A percentile compares a stretch with the other conserved stretches of the same genome.
These are phyloP conservation scores for Karstenula rhodostoma DNA, from an alignment of 2,329 filamentous ascomycete species.

Conservation along the genomic window DNA sequence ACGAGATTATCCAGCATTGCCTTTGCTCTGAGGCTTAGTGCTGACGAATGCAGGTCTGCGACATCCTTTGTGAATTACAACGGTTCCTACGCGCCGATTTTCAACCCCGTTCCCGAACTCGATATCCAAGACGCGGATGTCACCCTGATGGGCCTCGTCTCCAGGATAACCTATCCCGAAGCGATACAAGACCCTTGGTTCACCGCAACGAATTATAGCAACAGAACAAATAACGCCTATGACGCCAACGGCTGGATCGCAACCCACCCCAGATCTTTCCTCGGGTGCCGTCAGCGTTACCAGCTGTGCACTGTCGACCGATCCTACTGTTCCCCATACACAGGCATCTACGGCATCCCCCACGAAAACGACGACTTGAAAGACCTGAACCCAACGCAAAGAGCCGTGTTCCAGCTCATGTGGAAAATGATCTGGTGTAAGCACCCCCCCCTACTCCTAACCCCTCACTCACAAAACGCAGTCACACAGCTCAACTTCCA, in stretches of 20 bases:
- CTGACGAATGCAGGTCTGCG: slow-evolving; percentile 1
- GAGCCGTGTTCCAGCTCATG: slow-evolving; percentile 16
- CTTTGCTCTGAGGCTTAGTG: neutral
- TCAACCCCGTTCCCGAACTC: slow-evolving; percentile 19
- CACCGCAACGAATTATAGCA: slow-evolving; percentile 7
- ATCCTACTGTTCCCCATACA: slow-evolving; percentile 17
- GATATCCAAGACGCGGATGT: slow-evolving; percentile 12
- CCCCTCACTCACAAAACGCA: neutral
- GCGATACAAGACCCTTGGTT: slow-evolving; percentile 21
- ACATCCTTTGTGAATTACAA: slow-evolving; percentile 13
- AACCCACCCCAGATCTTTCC: slow-evolving; percentile 17
- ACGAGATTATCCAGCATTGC: neutral
- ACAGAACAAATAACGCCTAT: neutral
- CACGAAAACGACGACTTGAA: neutral
- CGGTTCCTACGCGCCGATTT: slow-evolving; percentile 6
- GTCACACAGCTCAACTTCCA: slow-evolving; percentile 20
- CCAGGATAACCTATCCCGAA: slow-evolving; percentile 12
- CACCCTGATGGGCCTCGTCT: slow-evolving; percentile 15
- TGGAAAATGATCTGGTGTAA: slow-evolving; percentile 21
- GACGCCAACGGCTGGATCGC: neutral
- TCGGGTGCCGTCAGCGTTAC: slow-evolving; percentile 22
- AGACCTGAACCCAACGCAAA: slow-evolving; percentile 14
- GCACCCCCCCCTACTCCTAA: neutral
- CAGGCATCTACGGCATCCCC: slow-evolving; percentile 13
- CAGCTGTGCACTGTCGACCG: slow-evolving; percentile 19